Conservation (phyloP, 352 stramenopile species). For the Pythium sukuiense region DNA sequence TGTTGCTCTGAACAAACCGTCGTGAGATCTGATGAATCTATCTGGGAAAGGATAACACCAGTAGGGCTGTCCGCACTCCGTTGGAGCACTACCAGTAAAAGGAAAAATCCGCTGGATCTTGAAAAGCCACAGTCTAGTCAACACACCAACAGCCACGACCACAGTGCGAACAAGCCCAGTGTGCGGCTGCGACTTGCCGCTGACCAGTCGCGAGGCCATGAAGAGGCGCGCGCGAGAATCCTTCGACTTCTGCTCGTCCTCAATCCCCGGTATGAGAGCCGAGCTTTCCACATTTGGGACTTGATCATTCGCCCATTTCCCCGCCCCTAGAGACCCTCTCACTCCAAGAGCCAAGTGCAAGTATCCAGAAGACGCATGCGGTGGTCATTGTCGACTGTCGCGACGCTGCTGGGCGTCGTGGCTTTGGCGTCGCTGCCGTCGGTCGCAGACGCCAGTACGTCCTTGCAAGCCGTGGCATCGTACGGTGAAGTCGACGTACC, state of each 20-base stretch:
- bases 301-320: neutral
- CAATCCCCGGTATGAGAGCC: neutral
- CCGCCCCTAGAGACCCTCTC: neutral
- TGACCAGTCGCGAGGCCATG: conserved; percentile 1
- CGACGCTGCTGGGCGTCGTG: neutral
- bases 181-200: neutral
- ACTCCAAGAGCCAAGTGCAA: neutral
- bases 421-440: neutral
- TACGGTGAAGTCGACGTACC: neutral
- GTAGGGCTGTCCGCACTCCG: too few species aligned
- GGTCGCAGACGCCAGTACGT: neutral
- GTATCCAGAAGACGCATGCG: neutral
- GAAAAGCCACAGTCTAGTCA: neutral
- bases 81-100: too few species aligned
- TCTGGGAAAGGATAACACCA: too few species aligned
- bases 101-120: neutral
- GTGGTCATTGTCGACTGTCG: neutral
- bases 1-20: too few species aligned
- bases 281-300: neutral
- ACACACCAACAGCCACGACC: too few species aligned
- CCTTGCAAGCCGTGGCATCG: neutral
- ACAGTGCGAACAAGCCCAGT: neutral
- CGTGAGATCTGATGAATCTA: too few species aligned
- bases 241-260: neutral
- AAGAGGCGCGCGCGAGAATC: conserved; percentile 5